Percentiles rank a stretch among this genome's conserved stretches.
These are phyloP conservation scores for Barnettozyma populi DNA, from an alignment of 805 yeast species.

Conservation along the genomic window DNA sequence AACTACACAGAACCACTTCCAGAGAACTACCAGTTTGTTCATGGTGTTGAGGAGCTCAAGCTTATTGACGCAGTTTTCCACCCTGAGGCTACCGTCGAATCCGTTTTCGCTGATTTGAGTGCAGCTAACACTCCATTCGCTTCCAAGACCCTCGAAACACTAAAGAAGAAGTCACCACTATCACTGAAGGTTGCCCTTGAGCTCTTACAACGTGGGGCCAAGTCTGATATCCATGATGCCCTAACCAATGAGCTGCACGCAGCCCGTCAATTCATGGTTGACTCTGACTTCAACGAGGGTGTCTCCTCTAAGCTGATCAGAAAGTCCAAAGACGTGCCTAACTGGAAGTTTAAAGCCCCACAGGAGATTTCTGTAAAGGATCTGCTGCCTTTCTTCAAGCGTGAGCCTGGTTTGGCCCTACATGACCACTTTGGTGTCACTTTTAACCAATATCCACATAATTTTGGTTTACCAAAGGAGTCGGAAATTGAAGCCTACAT, in stretches of 20 bases:
- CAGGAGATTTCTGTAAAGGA: constrained; percentile 30
- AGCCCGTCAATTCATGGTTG: constrained; percentile 68
- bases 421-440: constrained; percentile 29
- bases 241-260: constrained; percentile 67
- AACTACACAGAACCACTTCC: constrained; percentile 74
- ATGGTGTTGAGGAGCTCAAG: constrained; percentile 47
- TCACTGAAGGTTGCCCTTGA: constrained; percentile 70
- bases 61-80: constrained; percentile 69
- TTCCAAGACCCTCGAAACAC: constrained; percentile 43
- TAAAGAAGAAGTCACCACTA: constrained; percentile 68
- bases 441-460: constrained; percentile 40
- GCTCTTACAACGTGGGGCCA: constrained; percentile 55
- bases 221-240: constrained; percentile 56
- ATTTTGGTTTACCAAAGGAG: constrained; percentile 79
- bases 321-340: constrained; percentile 50
- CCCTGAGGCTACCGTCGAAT: constrained; percentile 38
- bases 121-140: constrained; percentile 66
- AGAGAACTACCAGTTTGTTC: constrained; percentile 52
- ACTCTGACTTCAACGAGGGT: constrained; percentile 63
- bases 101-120: constrained; percentile 41
- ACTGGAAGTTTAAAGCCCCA: constrained; percentile 41
- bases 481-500: constrained; percentile 57
- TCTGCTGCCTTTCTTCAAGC: constrained; percentile 28
- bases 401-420: constrained; percentile 26
- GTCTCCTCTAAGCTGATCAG: constrained; percentile 59